A percentile compares a stretch with the other conserved stretches of the same genome.
phyloP scores from a whole-genome alignment of 495 filamentous ascomycete species.

The Articulospora tetracladia region DNA sequence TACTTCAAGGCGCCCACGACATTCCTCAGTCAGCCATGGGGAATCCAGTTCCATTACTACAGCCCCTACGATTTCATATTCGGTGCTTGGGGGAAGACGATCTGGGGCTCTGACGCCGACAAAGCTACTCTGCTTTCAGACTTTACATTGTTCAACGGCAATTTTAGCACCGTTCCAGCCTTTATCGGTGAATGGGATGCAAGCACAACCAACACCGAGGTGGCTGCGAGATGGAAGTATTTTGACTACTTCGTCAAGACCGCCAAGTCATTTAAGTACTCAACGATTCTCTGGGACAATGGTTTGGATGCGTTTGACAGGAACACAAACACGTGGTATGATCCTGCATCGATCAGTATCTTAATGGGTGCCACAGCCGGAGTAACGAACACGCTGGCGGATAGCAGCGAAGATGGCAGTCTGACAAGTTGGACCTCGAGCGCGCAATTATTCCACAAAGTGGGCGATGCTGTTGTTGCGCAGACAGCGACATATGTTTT shows the following conservation, averaged over 20 bases:
- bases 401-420: slow-evolving; percentile 45
- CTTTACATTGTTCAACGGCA: slow-evolving; percentile 44
- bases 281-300: slow-evolving; percentile 57
- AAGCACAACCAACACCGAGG: slow-evolving; percentile 43
- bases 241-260: slow-evolving; percentile 49
- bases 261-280: slow-evolving; percentile 40
- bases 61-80: slow-evolving; percentile 44
- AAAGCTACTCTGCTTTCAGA: slow-evolving; percentile 46
- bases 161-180: slow-evolving; percentile 51
- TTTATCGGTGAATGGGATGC: slow-evolving; percentile 59
- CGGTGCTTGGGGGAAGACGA: slow-evolving; percentile 45
- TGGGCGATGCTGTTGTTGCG: slow-evolving; percentile 38
- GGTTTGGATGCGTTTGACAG: slow-evolving; percentile 46
- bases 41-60: slow-evolving; percentile 63
- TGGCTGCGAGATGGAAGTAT: slow-evolving; percentile 55
- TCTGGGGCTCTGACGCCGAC: slow-evolving; percentile 54
- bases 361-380: slow-evolving; percentile 40
- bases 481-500: slow-evolving; percentile 43
- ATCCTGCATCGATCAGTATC: slow-evolving; percentile 43
- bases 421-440: slow-evolving; percentile 43
- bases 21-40: slow-evolving; percentile 51
- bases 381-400: slow-evolving; percentile 46
- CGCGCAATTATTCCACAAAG: slow-evolving; percentile 53
- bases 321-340: slow-evolving; percentile 41
- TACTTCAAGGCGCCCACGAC: slow-evolving; percentile 48